Conservation (phyloP, 2,329 filamentous ascomycete genomes). For the Fusarium decemcellulare region DNA sequence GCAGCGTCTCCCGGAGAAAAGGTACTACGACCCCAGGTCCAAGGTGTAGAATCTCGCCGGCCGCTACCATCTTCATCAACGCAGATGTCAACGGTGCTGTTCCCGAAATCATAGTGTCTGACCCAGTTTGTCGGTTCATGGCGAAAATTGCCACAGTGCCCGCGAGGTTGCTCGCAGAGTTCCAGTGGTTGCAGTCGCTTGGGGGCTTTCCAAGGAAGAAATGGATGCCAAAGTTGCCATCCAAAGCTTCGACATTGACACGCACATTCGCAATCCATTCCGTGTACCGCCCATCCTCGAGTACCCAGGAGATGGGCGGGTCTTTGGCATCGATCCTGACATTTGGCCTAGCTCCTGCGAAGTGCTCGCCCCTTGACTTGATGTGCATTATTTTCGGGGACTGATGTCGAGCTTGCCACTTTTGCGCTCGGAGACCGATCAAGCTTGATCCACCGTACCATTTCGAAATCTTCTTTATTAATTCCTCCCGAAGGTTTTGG, state of each 20-base stretch:
- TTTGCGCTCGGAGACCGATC: constrained; percentile 34
- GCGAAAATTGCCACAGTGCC: constrained; percentile 73
- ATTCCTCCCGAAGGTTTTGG: constrained; percentile 50
- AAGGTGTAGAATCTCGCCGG: constrained; percentile 55
- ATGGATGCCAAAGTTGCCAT: constrained; percentile 73
- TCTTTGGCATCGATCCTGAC: constrained; percentile 45
- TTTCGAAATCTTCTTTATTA: constrained; percentile 66
- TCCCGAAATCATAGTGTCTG: constrained; percentile 58
- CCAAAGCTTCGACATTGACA: constrained; percentile 71
- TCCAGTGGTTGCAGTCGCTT: constrained; percentile 63
- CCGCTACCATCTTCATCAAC: constrained; percentile 59
- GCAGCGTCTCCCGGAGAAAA: constrained; percentile 58
- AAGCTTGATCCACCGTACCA: constrained; percentile 56
- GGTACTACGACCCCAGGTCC: constrained; percentile 54
- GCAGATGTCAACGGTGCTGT: constrained; percentile 67
- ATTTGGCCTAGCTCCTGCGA: constrained; percentile 35
- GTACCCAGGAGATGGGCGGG: constrained; percentile 47
- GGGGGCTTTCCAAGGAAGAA: constrained; percentile 75
- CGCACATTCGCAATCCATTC: constrained; percentile 80
- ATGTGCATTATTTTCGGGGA: constrained; percentile 2
- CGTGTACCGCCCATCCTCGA: constrained; percentile 61
- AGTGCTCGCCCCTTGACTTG: constrained; percentile 9
- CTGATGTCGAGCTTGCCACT: background rate
- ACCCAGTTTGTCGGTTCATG: constrained; percentile 53
- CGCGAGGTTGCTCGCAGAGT: constrained; percentile 67